These are phyloP conservation scores for Trametes hirsuta DNA, from an alignment of 1,284 basidiomycete species.

Conservation along the genomic window DNA sequence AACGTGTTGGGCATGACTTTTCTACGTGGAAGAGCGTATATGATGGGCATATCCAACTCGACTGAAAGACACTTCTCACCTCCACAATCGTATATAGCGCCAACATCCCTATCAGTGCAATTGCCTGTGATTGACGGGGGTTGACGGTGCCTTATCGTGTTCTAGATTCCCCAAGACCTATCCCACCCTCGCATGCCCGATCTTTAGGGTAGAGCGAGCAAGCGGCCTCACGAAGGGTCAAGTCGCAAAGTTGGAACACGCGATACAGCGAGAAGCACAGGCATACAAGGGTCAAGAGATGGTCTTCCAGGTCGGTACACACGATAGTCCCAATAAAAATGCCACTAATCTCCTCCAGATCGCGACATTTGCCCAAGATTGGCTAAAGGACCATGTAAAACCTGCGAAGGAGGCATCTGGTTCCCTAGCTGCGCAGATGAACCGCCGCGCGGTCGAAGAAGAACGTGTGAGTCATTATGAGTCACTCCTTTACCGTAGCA, in stretches of 20 bases:
- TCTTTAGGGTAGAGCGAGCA: conserved; percentile 68
- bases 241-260: conserved; percentile 54
- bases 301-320: conserved; percentile 64
- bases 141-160: too few species aligned
- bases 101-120: too few species aligned
- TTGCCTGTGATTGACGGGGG: too few species aligned
- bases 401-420: conserved; percentile 61
- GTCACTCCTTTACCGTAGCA: too few species aligned
- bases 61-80: too few species aligned
- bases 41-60: too few species aligned
- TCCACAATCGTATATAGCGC: too few species aligned
- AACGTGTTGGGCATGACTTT: too few species aligned
- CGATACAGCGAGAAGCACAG: conserved; percentile 64
- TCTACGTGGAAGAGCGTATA: too few species aligned
- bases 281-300: conserved; percentile 66
- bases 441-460: conserved; percentile 64
- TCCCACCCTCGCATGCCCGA: conserved; percentile 66
- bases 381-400: conserved; percentile 61
- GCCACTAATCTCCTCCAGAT: conserved; percentile 46
- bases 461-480: conserved; percentile 49
- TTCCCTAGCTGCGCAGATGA: conserved; percentile 78
- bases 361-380: conserved; percentile 68
- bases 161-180: conserved; percentile 78
- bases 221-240: conserved; percentile 60
- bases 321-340: neutral